These are phyloP conservation scores for Clarireedia hainanense DNA, from an alignment of 2,329 filamentous ascomycete species.

Conservation along the genomic window DNA sequence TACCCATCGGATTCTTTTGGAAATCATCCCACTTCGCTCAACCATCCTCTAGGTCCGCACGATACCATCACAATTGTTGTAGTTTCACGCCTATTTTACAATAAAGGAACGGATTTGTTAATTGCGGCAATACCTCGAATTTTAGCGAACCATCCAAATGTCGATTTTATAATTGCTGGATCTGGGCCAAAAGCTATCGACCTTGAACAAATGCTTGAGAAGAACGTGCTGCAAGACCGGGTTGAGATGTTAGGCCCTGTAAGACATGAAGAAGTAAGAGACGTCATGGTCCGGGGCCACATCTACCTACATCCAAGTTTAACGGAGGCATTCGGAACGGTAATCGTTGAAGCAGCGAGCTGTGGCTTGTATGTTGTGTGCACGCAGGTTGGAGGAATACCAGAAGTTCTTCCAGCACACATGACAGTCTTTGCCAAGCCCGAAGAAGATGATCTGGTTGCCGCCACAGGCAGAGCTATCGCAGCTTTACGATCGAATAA, in stretches of 20 bases:
- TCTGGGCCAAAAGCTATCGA: constrained; percentile 96
- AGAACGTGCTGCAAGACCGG: constrained; percentile 85
- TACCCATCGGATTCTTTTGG: constrained; percentile 32
- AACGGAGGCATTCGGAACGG: constrained; percentile 95
- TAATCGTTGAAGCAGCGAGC: constrained; percentile 93
- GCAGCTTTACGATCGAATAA: constrained; percentile 76
- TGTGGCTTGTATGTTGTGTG: constrained; percentile 96
- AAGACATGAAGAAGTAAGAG: constrained; percentile 90
- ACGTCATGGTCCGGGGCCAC: constrained; percentile 95
- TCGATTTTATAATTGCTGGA: constrained; percentile 93
- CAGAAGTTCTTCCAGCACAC: constrained; percentile 87
- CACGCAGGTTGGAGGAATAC: constrained; percentile 92
- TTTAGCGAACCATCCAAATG: constrained; percentile 80
- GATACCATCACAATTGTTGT: constrained; percentile 95
- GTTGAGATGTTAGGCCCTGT: constrained; percentile 89
- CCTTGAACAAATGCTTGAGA: constrained; percentile 95
- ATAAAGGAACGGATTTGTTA: constrained; percentile 95
- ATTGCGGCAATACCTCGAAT: constrained; percentile 93
- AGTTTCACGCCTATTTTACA: constrained; percentile 95
- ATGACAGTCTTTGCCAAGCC: constrained; percentile 98
- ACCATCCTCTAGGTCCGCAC: constrained; percentile 66
- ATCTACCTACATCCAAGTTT: constrained; percentile 94
- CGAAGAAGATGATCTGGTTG: constrained; percentile 89
- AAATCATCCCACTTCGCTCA: constrained; percentile 36
- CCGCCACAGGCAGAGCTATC: constrained; percentile 84